Conservation (phyloP, 768 basidiomycete genomes). For the Coprinellus aureogranulatus region DNA sequence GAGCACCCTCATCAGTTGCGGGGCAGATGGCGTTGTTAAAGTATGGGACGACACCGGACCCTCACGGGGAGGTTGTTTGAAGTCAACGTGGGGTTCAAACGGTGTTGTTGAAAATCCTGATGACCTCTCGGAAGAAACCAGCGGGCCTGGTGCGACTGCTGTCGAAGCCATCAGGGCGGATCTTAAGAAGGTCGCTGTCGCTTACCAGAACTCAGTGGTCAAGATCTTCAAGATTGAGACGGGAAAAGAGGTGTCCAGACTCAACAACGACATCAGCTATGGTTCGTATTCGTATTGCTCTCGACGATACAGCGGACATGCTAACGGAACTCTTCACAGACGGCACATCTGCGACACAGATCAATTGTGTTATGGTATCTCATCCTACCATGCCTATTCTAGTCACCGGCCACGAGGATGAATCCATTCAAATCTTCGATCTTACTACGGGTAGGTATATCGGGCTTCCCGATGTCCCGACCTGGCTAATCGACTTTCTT, state of each 20-base stretch:
- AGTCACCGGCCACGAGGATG: slow-evolving; percentile 92
- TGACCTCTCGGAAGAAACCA: slow-evolving; percentile 48
- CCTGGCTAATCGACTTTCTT: slow-evolving; percentile 7
- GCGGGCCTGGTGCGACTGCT: slow-evolving; percentile 72
- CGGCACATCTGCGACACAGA: slow-evolving; percentile 71
- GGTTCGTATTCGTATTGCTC: too few species aligned
- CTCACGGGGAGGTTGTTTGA: slow-evolving; percentile 62
- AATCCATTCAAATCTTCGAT: slow-evolving; percentile 88
- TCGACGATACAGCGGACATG: too few species aligned
- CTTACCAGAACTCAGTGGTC: slow-evolving; percentile 83
- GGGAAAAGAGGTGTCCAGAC: slow-evolving; percentile 69
- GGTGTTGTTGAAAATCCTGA: slow-evolving; percentile 54
- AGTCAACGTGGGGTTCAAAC: slow-evolving; percentile 76
- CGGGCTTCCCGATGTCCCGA: background rate
- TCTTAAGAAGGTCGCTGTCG: slow-evolving; percentile 84
- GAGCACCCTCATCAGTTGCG: slow-evolving; percentile 81
- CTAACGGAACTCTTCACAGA: slow-evolving; percentile 40
- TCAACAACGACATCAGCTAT: slow-evolving; percentile 59
- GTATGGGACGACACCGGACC: slow-evolving; percentile 86
- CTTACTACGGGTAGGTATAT: slow-evolving; percentile 65
- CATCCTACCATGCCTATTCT: slow-evolving; percentile 89
- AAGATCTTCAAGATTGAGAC: slow-evolving; percentile 90
- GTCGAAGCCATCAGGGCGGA: slow-evolving; percentile 82
- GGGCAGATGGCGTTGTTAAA: slow-evolving; percentile 89
- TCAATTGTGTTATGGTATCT: slow-evolving; percentile 82